Evolutionary conservation across 75 land plant genomes (phyloP).

Genomic region (Selaginella tamariscina): DNA sequence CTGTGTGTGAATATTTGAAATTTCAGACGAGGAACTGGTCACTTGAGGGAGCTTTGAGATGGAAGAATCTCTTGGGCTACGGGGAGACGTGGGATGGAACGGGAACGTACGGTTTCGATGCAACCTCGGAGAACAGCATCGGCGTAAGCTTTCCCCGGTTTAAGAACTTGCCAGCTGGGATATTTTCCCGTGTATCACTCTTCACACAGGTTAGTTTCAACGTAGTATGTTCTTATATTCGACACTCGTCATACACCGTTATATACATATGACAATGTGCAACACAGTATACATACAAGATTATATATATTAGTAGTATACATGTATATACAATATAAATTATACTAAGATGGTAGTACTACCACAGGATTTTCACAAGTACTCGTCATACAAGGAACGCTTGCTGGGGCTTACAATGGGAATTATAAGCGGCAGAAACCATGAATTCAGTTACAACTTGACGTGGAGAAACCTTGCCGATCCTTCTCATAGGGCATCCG

Average conservation of each 20-base stretch:
- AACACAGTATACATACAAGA: too few species aligned
- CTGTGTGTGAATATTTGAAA: too few species aligned
- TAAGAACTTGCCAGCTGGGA: slow-evolving; percentile 41
- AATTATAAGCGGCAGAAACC: slow-evolving; percentile 39
- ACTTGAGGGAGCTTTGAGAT: slow-evolving; percentile 74
- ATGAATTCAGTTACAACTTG: slow-evolving; percentile 64
- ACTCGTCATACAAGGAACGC: slow-evolving; percentile 82
- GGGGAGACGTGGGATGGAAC: slow-evolving; percentile 89
- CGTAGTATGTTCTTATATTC: too few species aligned
- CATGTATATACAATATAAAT: too few species aligned
- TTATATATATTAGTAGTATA: too few species aligned
- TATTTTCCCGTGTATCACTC: slow-evolving; percentile 47
- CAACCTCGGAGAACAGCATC: slow-evolving; percentile 63
- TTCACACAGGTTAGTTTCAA: too few species aligned
- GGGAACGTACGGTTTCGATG: slow-evolving; percentile 65
- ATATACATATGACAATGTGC: too few species aligned
- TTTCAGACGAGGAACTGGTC: slow-evolving; percentile 67
- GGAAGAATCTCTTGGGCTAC: slow-evolving; percentile 71
- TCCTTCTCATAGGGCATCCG: slow-evolving; percentile 66
- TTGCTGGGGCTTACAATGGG: slow-evolving; percentile 67
- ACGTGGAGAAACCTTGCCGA: slow-evolving; percentile 74
- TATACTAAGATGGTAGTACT: too few species aligned
- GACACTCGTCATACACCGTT: too few species aligned
- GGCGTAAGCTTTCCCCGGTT: slow-evolving; percentile 71
- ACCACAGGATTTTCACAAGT: slow-evolving; percentile 66